These are phyloP conservation scores for Dysphania ambrosioides DNA, from an alignment of 148 eudicot genomes.

Conservation along the genomic window DNA sequence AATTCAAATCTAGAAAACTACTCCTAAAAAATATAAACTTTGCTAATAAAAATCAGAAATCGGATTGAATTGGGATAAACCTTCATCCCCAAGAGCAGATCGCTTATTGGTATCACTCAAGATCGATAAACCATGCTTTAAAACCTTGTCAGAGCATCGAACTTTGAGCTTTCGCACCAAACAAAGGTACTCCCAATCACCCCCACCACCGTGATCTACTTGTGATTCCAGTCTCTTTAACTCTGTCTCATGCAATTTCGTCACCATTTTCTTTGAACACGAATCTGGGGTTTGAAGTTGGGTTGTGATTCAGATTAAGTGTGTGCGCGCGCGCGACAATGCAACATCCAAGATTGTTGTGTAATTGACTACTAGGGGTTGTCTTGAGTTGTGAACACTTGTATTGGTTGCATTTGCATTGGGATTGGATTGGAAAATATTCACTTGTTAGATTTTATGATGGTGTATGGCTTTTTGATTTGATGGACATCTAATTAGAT, in stretches of 20 bases:
- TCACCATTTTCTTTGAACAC: slow-evolving; percentile 47
- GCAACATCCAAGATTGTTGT: too few species aligned
- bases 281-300: background rate
- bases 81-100: slow-evolving; percentile 77
- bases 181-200: slow-evolving; percentile 78
- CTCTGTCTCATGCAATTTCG: slow-evolving; percentile 59
- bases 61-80: slow-evolving; percentile 29
- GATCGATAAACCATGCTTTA: slow-evolving; percentile 66
- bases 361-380: too few species aligned
- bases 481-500: too few species aligned
- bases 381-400: too few species aligned
- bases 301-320: slow-evolving; percentile 11
- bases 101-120: slow-evolving; percentile 68
- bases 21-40: background rate
- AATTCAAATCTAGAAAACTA: background rate
- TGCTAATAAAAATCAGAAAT: background rate
- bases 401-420: too few species aligned
- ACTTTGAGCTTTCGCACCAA: slow-evolving; percentile 81
- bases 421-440: too few species aligned
- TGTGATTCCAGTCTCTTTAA: slow-evolving; percentile 66
- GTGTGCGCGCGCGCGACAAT: too few species aligned
- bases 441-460: too few species aligned
- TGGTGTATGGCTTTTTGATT: too few species aligned
- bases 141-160: slow-evolving; percentile 70
- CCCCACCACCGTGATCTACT: slow-evolving; percentile 90